Evolutionary conservation across 2,329 filamentous ascomycete genomes (phyloP), one percentile per base, ranked within the genome.

Genomic region (Ophiostoma ips): DNA sequence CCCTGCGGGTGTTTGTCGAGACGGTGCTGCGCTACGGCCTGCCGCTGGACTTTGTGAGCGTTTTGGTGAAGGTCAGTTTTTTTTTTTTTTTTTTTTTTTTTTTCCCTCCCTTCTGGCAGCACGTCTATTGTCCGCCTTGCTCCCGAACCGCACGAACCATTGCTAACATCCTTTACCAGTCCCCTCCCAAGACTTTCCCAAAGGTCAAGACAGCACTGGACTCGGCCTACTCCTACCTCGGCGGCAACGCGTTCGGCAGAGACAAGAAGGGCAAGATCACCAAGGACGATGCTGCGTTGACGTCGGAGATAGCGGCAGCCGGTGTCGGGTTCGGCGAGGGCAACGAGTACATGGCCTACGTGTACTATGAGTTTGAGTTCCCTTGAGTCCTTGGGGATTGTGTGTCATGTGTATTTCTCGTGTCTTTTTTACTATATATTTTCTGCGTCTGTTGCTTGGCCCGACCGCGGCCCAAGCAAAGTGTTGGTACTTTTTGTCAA

Each of bases 11-110:
- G 18, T 98, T 96, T 66, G 92, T 98, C 18, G 92, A 98, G 73
- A 95, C 89, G 5, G 92, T 98, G n/a, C 71, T 98, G 62, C 80
- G 92, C 57, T 98, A 98, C 62, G 92, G 92, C 28, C 67, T 98
- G 59, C 92, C 92, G 45, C 69, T 95, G 56, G 85, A 94, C 58
- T 98, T 90, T 66, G 82, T 94, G 46, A 85, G 83, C 58, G 87
- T 82, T 15, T 69, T 95, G 57, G 71, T 96, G 55, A 83, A 87
- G 81, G 89, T 28, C 5, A 28, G 24, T 28, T 28, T 94, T 13
- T 28, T 12, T 28, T 44, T 19, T 43, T 30, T 15, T 30, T 18
- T n/a, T 18, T 8, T 37, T 28, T 28, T 28, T 28, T 28, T 28
- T 28, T 4, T 28, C 8, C 24, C 8, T 28, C 24, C 8, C 24